Percentiles rank a stretch among this genome's conserved stretches.
These are phyloP conservation scores for Aspergillus sclerotioniger DNA, from an alignment of 495 filamentous ascomycete species.

Conservation along the genomic window DNA sequence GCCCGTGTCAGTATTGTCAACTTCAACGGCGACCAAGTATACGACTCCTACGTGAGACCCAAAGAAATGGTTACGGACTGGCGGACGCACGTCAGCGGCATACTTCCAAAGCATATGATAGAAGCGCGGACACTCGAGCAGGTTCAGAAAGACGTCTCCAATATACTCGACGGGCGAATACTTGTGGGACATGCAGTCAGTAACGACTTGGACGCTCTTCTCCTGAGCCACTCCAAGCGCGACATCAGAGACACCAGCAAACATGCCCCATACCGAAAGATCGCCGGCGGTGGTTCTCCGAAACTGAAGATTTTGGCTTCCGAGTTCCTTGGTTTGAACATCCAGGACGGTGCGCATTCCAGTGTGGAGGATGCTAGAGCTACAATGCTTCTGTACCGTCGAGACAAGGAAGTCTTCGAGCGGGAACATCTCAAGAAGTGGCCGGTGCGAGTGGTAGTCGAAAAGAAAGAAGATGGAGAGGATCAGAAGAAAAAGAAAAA, in stretches of 20 bases:
- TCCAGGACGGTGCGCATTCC: conserved; percentile 72
- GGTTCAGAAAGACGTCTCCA: conserved; percentile 70
- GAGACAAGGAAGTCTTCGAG: conserved; percentile 81
- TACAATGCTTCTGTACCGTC: conserved; percentile 81
- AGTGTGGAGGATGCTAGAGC: conserved; percentile 87
- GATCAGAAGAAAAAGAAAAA: conserved; percentile 50
- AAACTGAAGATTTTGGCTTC: conserved; percentile 70
- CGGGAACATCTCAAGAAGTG: conserved; percentile 66
- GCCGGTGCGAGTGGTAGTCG: conserved; percentile 46
- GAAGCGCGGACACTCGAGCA: conserved; percentile 66
- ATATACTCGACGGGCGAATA: conserved; percentile 69
- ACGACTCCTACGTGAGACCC: conserved; percentile 86
- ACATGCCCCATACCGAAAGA: conserved; percentile 67
- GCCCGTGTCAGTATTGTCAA: conserved; percentile 87
- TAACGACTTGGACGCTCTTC: conserved; percentile 76
- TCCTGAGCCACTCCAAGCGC: conserved; percentile 70
- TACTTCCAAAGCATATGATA: conserved; percentile 67
- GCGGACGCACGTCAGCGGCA: conserved; percentile 80
- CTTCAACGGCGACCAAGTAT: conserved; percentile 84
- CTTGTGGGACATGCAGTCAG: conserved; percentile 88
- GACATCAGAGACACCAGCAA: conserved; percentile 84
- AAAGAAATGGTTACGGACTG: conserved; percentile 80
- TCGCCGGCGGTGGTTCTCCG: conserved; percentile 76
- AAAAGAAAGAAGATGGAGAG: conserved; percentile 36
- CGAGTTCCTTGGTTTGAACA: conserved; percentile 76